These are phyloP conservation scores for Trichoderma sp. DNA, from an alignment of 2,329 filamentous ascomycete genomes.

Conservation along the genomic window DNA sequence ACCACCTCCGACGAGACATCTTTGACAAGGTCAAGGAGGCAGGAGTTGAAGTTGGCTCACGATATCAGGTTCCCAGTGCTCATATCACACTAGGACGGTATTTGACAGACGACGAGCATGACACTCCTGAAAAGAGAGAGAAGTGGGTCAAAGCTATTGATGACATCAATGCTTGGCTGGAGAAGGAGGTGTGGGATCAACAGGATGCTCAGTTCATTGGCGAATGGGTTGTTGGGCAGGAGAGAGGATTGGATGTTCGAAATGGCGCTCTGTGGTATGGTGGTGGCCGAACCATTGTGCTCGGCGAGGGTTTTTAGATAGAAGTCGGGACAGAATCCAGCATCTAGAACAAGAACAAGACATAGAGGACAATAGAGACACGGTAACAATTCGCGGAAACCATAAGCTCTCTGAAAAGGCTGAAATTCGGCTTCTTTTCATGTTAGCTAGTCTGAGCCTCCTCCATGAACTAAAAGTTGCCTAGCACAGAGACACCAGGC, in stretches of 20 bases:
- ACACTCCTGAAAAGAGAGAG: constrained; percentile 55
- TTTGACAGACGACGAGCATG: constrained; percentile 64
- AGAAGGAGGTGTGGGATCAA: constrained; percentile 66
- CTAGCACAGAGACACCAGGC: constrained; percentile 11
- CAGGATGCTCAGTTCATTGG: constrained; percentile 48
- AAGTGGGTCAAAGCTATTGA: constrained; percentile 71
- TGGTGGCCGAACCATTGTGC: constrained; percentile 67
- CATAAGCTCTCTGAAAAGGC: background rate
- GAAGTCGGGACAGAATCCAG: background rate
- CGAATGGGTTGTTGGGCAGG: constrained; percentile 86
- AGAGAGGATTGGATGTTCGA: constrained; percentile 73
- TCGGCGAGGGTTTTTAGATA: constrained; percentile 59
- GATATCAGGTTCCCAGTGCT: constrained; percentile 85
- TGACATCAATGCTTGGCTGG: constrained; percentile 72
- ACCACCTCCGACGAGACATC: constrained; percentile 81
- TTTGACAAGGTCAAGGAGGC: constrained; percentile 60
- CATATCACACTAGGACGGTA: constrained; percentile 88
- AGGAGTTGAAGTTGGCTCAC: constrained; percentile 68
- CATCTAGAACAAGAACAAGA: background rate
- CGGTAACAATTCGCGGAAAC: background rate
- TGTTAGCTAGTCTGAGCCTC: constrained; percentile 8
- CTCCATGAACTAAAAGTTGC: background rate
- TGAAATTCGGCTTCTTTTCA: constrained; percentile 2
- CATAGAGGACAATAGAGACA: background rate
- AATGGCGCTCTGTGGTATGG: constrained; percentile 84